phyloP scores from a whole-genome alignment of 495 filamentous ascomycete species.

The Cairneyella variabilis region DNA sequence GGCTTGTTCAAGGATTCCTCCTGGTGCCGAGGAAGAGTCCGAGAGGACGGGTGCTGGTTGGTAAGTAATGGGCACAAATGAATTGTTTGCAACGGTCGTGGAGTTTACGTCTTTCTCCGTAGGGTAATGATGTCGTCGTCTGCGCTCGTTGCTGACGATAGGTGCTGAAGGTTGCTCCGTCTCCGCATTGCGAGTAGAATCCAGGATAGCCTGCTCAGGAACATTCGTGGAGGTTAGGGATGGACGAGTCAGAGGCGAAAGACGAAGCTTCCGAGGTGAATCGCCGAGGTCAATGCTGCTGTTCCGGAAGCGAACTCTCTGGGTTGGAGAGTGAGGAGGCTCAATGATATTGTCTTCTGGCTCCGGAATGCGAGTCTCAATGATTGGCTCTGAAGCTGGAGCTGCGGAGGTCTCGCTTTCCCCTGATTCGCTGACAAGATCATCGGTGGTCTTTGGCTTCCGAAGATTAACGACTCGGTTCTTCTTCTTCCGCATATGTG shows the following conservation, averaged over 20 bases:
- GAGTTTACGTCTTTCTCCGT: constrained; percentile 2
- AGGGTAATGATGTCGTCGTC: constrained; percentile 21
- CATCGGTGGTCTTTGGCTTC: constrained; percentile 31
- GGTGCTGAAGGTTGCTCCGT: neutral
- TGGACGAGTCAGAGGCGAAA: constrained; percentile 5
- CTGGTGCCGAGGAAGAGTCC: neutral
- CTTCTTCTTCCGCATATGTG: constrained; percentile 73
- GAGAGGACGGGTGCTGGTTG: constrained; percentile 5
- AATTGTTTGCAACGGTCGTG: too few species aligned
- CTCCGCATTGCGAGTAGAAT: neutral
- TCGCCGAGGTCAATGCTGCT: constrained; percentile 25
- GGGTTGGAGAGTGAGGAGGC: constrained; percentile 38
- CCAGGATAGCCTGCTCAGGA: constrained; percentile 14
- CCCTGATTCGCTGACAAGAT: constrained; percentile 36
- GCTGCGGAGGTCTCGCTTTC: constrained; percentile 31
- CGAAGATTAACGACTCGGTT: constrained; percentile 91
- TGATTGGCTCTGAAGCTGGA: constrained; percentile 41
- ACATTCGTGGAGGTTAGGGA: constrained; percentile 11
- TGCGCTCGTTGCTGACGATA: constrained; percentile 1
- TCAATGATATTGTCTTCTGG: constrained; percentile 52
- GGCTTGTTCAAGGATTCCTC: constrained; percentile 70
- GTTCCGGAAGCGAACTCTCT: constrained; percentile 37
- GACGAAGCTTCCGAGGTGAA: constrained; percentile 12
- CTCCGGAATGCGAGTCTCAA: constrained; percentile 30
- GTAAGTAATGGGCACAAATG: constrained; percentile 1